Evolutionary conservation across 2,329 filamentous ascomycete species (phyloP), one percentile per base, ranked within the genome.

Genomic region (Fusarium algeriense): DNA sequence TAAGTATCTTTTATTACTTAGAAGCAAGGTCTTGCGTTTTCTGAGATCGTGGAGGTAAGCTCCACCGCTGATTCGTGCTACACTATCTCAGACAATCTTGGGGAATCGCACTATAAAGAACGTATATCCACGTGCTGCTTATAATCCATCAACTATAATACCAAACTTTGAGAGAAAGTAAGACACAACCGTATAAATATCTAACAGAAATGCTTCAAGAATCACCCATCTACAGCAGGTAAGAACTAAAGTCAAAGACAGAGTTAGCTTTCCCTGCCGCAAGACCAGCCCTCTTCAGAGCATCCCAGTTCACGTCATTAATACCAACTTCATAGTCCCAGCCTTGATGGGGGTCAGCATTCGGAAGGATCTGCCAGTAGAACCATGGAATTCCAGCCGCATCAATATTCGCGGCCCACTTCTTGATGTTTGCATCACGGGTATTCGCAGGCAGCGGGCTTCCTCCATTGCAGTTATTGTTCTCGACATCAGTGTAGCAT

Each of bases 331-430:
- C 78, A 56, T 78, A 80, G 57, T 80, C 78, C 74, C 75, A 79
- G 5, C 55, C 77, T 6, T 71, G 23, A 19, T 79, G 77, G 5
- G 78, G 77, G 37, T 79, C 77, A 12, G 43, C 58, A 48, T 80
- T 80, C 0, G 78, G 78, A 3, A 80, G 52, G 35, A 80, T 78
- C 73, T 80, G 77, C 79, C 78, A 80, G 58, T 80, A 80, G 40
- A 79, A 73, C 77, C 75, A 79, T 3, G 78, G 79, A 34, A 80
- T 76, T 10, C 78, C 79, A 17, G 75, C 73, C 7, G 68, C 67
- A 26, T 70, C 69, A n/a, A 80, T 78, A 17, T 53, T 62, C 7
- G 60, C 65, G 6, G 78, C 78, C 74, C 76, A 80, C 2, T 55
- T 62, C 45, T 64, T 65, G 37, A 80, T 79, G 32, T 78, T 78